A percentile compares a stretch with the other conserved stretches of the same genome.
Evolutionary conservation across 345 rosid species (phyloP).

Genomic region (Linum usitatissimum): DNA sequence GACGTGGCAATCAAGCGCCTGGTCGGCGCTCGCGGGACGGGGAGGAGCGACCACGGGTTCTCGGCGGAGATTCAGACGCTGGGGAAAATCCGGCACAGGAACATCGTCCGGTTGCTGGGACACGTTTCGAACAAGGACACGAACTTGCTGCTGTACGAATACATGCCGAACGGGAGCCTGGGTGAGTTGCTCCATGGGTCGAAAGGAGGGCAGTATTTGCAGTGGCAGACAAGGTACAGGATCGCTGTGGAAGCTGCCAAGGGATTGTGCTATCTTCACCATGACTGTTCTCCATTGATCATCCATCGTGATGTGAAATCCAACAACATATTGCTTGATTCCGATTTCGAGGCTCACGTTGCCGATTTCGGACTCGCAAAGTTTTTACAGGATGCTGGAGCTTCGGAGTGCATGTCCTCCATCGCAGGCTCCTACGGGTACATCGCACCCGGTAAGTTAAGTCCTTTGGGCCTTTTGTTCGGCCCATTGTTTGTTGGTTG

Average conservation of each 20-base stretch:
- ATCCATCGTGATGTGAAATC: conserved; percentile 92
- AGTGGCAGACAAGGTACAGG: conserved; percentile 60
- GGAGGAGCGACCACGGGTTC: conserved; percentile 69
- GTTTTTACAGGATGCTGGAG: conserved; percentile 68
- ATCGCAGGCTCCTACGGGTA: conserved; percentile 92
- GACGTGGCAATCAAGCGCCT: conserved; percentile 75
- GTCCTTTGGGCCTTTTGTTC: neutral
- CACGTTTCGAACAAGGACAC: conserved; percentile 81
- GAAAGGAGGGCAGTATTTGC: conserved; percentile 66
- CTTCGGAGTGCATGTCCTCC: conserved; percentile 84
- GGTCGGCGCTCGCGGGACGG: conserved; percentile 44
- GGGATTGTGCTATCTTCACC: conserved; percentile 86
- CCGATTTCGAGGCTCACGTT: conserved; percentile 74
- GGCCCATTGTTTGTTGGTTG: neutral
- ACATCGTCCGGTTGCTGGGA: conserved; percentile 72
- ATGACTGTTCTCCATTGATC: conserved; percentile 83
- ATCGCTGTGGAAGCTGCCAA: conserved; percentile 74
- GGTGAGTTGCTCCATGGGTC: conserved; percentile 82
- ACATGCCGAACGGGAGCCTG: conserved; percentile 86
- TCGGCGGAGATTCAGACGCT: conserved; percentile 87
- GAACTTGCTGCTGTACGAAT: conserved; percentile 64
- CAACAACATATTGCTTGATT: conserved; percentile 72
- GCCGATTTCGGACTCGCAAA: conserved; percentile 95
- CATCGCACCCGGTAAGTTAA: conserved; percentile 70
- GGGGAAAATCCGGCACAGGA: conserved; percentile 72